Base-by-base conservation (phyloP, 2,329 filamentous ascomycete genomes). In the Sordariomycetes sp. region DNA sequence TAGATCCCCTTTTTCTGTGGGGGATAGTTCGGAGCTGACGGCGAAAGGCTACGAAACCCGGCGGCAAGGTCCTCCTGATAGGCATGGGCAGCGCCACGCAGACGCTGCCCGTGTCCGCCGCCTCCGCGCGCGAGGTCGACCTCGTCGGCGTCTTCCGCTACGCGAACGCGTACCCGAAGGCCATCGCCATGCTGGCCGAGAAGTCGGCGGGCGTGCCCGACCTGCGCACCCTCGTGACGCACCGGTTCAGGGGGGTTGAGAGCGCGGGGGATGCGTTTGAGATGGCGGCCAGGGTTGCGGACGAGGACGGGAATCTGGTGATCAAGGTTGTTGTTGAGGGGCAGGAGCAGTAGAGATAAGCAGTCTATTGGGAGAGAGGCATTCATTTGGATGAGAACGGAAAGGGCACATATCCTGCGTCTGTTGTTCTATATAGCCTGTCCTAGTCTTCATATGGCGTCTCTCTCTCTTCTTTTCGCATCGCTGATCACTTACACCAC, bases 41-140 rank as follows among this genome's bases (percentile, higher is more conserved):
- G 55, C 37, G 20, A 53, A 46, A 81, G 78, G 71, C 78, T 1
- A 84, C 85, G 16, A 78, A 79, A 61, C 81, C 87, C 0, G 88
- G 88, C 48, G 88, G 87, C 58, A 85, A 81, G 63, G 76, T 89
- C 59, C 76, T 89, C 70, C 76, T 89, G 22, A 84, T 90, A 53
- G 87, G 87, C 59, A 88, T 90, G 85, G 87, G 87, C 55, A 85
- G 78, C 11, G 86, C 87, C 1, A 76, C 88, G 54, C 84, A 89
- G 65, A 88, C 83, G 0, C 73, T 90, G 12, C 86, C 85, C 50
- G 79, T 90, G 58, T 86, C 82, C 2, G 83, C 83, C 3, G 86
- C 87, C 3, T 81, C 86, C 7, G 76, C 87, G 5, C 79, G 85
- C 56, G 87, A 90, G 68, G 81, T 89, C 58, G 86, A 89, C 66